Conservation (phyloP, 2,329 filamentous ascomycete genomes). For the Oidium heveae region DNA sequence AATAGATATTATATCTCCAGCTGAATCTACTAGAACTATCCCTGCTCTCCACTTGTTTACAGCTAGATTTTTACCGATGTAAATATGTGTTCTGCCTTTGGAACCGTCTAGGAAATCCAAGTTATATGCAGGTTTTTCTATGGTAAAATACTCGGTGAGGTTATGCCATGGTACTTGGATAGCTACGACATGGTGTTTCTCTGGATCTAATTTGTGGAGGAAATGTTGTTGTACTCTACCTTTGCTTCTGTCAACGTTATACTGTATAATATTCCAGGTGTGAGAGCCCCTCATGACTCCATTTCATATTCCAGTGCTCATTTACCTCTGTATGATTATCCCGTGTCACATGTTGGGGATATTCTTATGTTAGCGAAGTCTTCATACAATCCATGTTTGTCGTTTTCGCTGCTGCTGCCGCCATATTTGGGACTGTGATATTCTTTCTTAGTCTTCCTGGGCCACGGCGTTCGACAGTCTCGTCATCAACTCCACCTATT, state of each 20-base stretch:
- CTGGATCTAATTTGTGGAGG: neutral
- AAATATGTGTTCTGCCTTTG: neutral
- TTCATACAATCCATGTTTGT: neutral
- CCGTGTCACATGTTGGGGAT: neutral
- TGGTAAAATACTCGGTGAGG: neutral
- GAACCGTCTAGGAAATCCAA: neutral
- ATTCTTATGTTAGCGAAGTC: neutral
- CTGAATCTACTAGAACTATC: neutral
- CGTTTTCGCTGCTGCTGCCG: neutral
- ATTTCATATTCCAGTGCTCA: neutral
- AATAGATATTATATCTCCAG: neutral
- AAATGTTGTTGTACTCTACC: neutral
- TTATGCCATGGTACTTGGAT: neutral
- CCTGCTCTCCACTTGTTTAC: neutral
- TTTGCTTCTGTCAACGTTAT: neutral
- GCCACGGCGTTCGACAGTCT: too few species aligned
- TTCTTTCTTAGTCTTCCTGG: neutral
- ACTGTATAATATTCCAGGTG: neutral
- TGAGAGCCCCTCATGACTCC: neutral
- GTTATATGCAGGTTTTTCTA: neutral
- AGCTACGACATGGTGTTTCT: neutral
- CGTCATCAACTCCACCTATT: neutral
- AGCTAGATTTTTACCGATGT: neutral
- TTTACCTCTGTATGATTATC: neutral
- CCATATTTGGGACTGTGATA: neutral